Evolutionary conservation across 2,329 filamentous ascomycete species (phyloP).

Genomic region (Chrysoporthe puriensis): DNA sequence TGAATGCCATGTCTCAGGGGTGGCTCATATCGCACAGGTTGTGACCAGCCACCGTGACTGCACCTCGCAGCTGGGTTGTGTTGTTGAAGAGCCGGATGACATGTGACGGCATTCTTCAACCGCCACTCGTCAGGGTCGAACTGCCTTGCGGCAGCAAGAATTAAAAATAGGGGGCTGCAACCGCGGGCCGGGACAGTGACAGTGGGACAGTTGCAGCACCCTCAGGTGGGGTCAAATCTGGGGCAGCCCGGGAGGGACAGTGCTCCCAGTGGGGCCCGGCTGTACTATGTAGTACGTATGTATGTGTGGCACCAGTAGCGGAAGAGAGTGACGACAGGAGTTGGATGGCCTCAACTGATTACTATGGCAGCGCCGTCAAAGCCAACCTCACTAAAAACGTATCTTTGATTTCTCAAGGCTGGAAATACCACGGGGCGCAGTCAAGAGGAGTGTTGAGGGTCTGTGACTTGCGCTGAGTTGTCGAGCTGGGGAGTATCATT

Average conservation of each 20-base stretch:
- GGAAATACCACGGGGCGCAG: background rate
- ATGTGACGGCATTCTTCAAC: slow-evolving; percentile 3
- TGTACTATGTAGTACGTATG: background rate
- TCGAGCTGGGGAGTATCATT: background rate
- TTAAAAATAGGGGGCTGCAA: slow-evolving; percentile 11
- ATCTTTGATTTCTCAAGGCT: background rate
- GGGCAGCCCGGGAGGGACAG: background rate
- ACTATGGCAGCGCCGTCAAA: background rate
- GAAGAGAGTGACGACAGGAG: too few relatives aligned
- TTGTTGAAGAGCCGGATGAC: slow-evolving; percentile 1
- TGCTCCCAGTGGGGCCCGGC: background rate
- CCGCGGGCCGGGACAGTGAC: background rate
- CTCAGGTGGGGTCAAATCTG: slow-evolving; percentile 5
- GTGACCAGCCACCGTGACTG: background rate
- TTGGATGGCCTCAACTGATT: background rate
- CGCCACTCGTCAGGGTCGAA: background rate
- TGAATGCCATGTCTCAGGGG: slow-evolving; percentile 2
- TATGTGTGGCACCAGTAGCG: too few relatives aligned
- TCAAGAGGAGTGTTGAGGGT: background rate
- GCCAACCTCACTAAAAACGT: background rate
- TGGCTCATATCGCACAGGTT: background rate
- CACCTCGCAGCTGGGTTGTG: background rate
- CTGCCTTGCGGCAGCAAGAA: background rate
- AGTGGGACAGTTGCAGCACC: background rate
- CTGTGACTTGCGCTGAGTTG: background rate